Base-by-base conservation (phyloP, 73 alveolate species). In the Paraurostyla sp. region DNA sequence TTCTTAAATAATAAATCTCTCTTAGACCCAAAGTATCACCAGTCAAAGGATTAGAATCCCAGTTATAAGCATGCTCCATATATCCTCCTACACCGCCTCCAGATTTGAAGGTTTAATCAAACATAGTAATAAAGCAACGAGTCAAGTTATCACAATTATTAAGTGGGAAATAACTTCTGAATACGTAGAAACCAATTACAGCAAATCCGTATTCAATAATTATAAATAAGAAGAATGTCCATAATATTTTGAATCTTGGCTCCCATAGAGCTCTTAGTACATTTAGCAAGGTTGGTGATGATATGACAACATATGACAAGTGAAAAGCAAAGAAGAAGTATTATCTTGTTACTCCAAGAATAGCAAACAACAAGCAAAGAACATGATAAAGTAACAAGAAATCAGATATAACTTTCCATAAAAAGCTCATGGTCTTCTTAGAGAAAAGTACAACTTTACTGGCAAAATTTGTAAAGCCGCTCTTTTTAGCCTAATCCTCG, bases 11-110 rank as follows among this genome's bases (percentile, higher is more conserved):
- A 32, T 41, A 15, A 22, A 85, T 38, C 0, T 38, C 11, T 15
- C 25, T 35, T 65, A 13, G 43, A 25, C 40, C 60, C 3, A 16
- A 43, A 49, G 16, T 52, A 65, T 23, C 58, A 3, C 20, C 58
- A 7, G 48, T 35, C n/a, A n/a, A n/a, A n/a, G n/a, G n/a, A n/a
- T n/a, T n/a, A n/a, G n/a, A n/a, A 13, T 36, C 22, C 2, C 54
- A 27, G 0, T 2, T 6, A 33, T 62, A 83, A 22, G 92, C 75
- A 0, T n/a, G 3, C 6, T 56, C 6, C 15, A 83, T 15, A 32
- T 36, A 83, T 0, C 85, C 52, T 22, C 92, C 92, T 15, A 85
- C 73, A 32, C 88, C 92, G n/a, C 92, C 85, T 29, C 48, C 80
- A 48, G 22, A 30, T 42, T 68, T 63, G 40, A 69, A 85, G 9